These are phyloP conservation scores for Orbilia oligospora DNA, from an alignment of 2,329 filamentous ascomycete species.

Conservation along the genomic window DNA sequence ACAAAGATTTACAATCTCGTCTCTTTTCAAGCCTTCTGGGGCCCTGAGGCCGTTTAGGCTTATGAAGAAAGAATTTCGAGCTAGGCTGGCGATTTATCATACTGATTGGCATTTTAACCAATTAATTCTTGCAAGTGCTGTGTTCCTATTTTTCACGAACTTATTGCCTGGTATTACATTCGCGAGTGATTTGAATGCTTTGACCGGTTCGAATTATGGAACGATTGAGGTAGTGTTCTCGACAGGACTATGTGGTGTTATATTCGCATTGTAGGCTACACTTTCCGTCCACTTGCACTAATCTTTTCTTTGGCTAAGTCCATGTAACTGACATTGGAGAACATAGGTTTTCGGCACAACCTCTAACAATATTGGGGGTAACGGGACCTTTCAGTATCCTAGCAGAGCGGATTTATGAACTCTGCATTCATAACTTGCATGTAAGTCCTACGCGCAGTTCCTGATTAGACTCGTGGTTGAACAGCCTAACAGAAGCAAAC, in stretches of 20 bases:
- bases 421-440: conserved; percentile 73
- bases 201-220: conserved; percentile 76
- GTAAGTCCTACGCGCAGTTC: conserved; percentile 65
- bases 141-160: conserved; percentile 79
- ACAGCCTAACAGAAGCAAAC: neutral
- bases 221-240: conserved; percentile 78
- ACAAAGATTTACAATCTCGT: conserved; percentile 11
- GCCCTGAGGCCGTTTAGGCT: conserved; percentile 62
- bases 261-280: conserved; percentile 74
- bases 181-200: conserved; percentile 75
- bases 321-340: conserved; percentile 25
- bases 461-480: conserved; percentile 35
- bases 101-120: conserved; percentile 73
- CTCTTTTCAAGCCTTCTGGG: conserved; percentile 49
- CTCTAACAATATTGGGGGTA: conserved; percentile 76
- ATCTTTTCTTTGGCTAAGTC: neutral
- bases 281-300: neutral
- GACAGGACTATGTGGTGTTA: conserved; percentile 75
- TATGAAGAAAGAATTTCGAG: conserved; percentile 62
- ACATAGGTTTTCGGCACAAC: conserved; percentile 73
- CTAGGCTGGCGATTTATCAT: conserved; percentile 59
- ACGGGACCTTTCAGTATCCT: conserved; percentile 78
- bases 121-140: conserved; percentile 74
- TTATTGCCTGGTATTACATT: conserved; percentile 78
- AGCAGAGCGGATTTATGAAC: conserved; percentile 76